These are phyloP conservation scores for Cucurbita pepo DNA, from an alignment of 306 rosid genomes.

Conservation along the genomic window DNA sequence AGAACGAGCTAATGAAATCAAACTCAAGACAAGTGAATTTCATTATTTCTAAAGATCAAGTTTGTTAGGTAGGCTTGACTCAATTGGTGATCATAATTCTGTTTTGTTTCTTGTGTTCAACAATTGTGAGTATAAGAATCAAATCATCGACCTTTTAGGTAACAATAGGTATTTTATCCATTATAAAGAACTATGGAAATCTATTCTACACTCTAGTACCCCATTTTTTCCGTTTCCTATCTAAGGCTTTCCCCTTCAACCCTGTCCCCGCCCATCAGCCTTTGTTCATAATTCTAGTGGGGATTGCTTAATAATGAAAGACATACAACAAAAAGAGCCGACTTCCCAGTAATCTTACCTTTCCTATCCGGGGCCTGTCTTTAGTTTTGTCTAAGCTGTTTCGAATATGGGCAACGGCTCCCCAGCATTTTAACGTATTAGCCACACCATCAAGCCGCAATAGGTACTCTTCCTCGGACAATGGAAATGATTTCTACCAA, in stretches of 20 bases:
- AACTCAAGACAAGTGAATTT: not conserved
- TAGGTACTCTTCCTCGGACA: slow-evolving; percentile 93
- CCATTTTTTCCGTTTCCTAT: not conserved
- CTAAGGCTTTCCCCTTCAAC: not conserved
- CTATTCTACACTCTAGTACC: not conserved
- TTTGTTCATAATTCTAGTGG: not conserved
- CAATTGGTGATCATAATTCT: not conserved
- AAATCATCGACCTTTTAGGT: not conserved
- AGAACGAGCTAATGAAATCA: not conserved
- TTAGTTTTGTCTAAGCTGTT: slow-evolving; percentile 67
- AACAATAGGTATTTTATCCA: not conserved
- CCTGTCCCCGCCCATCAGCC: not conserved
- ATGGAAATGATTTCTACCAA: slow-evolving; percentile 72
- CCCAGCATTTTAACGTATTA: slow-evolving; percentile 85
- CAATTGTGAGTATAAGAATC: no score
- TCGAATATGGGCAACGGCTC: slow-evolving; percentile 95
- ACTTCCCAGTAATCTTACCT: slow-evolving; percentile 24
- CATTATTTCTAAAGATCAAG: not conserved
- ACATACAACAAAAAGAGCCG: not conserved
- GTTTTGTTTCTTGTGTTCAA: not conserved
- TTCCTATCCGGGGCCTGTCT: slow-evolving; percentile 93
- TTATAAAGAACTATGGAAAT: not conserved
- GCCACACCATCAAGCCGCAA: slow-evolving; percentile 89
- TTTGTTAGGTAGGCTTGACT: not conserved
- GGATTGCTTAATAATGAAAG: not conserved